Evolutionary conservation across 2,329 filamentous ascomycete species (phyloP).

Genomic region (Lachnellula subtilissima): DNA sequence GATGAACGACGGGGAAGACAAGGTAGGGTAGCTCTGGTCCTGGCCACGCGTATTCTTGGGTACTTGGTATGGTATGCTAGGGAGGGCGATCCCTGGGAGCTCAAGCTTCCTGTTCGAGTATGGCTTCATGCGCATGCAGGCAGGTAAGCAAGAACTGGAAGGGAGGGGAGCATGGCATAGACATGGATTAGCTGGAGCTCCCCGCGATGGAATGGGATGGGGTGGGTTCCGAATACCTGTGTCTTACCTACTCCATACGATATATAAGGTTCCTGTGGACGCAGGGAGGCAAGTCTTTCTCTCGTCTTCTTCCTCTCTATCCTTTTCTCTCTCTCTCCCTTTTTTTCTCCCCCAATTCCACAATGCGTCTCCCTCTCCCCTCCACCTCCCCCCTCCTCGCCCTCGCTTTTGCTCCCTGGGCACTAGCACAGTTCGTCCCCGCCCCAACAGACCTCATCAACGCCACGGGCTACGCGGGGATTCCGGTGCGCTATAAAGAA

Average conservation of each 20-base stretch:
- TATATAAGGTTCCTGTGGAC: background rate
- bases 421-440: constrained; percentile 34
- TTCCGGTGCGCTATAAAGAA: constrained; percentile 44
- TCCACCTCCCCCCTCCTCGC: too few species aligned
- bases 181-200: background rate
- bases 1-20: too few species aligned
- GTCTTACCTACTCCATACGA: too few species aligned
- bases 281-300: background rate
- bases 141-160: background rate
- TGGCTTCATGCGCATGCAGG: background rate
- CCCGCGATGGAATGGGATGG: background rate
- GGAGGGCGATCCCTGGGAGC: too few species aligned
- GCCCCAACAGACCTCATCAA: constrained; percentile 35
- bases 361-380: background rate
- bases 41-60: too few species aligned
- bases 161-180: background rate
- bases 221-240: background rate
- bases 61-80: too few species aligned
- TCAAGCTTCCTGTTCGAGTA: background rate
- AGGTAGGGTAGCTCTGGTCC: too few species aligned
- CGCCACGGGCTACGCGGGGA: constrained; percentile 34
- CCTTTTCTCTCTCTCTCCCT: background rate
- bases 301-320: background rate
- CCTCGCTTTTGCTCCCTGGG: background rate
- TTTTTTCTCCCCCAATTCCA: background rate